These are phyloP conservation scores for Elsinoe necatrix DNA, from an alignment of 2,329 filamentous ascomycete species.

Conservation along the genomic window DNA sequence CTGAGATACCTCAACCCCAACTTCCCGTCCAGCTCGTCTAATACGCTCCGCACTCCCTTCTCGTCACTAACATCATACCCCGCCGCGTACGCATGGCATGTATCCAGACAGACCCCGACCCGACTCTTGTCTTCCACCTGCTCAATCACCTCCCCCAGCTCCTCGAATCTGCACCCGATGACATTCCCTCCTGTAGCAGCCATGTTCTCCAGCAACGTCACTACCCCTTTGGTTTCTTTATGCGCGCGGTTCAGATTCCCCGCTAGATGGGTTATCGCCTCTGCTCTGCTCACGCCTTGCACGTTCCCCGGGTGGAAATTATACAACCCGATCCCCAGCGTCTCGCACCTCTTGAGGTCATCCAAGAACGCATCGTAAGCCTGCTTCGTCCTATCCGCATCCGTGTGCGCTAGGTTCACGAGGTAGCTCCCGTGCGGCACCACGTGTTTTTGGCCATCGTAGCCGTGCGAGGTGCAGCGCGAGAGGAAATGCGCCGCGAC, in stretches of 20 bases:
- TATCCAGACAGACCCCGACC: constrained; percentile 92
- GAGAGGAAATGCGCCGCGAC: constrained; percentile 61
- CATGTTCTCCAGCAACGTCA: constrained; percentile 93
- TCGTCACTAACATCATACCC: constrained; percentile 82
- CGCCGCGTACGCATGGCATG: constrained; percentile 90
- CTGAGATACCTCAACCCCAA: constrained; percentile 73
- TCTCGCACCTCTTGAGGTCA: constrained; percentile 76
- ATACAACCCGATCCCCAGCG: constrained; percentile 81
- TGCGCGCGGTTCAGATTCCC: constrained; percentile 75
- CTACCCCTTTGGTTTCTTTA: constrained; percentile 59
- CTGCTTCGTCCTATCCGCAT: constrained; percentile 70
- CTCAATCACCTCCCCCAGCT: constrained; percentile 75
- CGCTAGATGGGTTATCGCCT: constrained; percentile 71
- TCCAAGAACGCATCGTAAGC: constrained; percentile 81
- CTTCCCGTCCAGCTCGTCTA: constrained; percentile 65
- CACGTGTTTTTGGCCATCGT: constrained; percentile 62
- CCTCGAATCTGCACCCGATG: constrained; percentile 75
- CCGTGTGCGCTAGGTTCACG: constrained; percentile 85
- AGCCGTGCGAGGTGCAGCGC: constrained; percentile 59
- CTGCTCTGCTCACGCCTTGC: constrained; percentile 53
- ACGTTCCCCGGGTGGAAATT: constrained; percentile 95
- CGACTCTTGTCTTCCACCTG: constrained; percentile 71
- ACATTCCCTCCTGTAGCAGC: constrained; percentile 73
- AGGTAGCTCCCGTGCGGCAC: constrained; percentile 94
- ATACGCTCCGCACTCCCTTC: constrained; percentile 61